Evolutionary conservation across 2,329 filamentous ascomycete species (phyloP).

Genomic region (Colletotrichum sidae): DNA sequence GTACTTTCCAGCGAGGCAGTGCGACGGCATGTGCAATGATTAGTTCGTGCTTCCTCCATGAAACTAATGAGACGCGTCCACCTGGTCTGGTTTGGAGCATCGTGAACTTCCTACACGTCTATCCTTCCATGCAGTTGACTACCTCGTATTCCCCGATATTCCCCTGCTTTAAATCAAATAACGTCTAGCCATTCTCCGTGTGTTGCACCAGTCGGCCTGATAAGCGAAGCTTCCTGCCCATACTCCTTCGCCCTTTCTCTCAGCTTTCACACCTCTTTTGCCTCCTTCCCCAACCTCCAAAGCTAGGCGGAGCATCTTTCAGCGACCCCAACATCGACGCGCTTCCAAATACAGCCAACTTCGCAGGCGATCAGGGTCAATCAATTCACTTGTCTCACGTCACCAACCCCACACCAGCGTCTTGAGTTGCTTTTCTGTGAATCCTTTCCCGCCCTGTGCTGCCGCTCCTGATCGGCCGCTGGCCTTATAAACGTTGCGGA

Average conservation of each 20-base stretch:
- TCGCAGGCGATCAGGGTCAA: constrained; percentile 26
- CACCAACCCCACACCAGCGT: constrained; percentile 26
- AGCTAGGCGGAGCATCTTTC: constrained; percentile 18
- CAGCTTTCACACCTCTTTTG: neutral
- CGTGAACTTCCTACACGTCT: constrained; percentile 15
- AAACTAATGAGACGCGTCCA: constrained; percentile 29
- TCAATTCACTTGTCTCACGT: constrained; percentile 25
- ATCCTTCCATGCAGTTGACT: constrained; percentile 5
- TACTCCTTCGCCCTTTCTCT: neutral
- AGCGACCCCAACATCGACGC: constrained; percentile 9
- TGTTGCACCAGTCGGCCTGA: constrained; percentile 1
- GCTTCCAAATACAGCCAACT: constrained; percentile 17
- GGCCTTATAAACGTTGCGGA: neutral
- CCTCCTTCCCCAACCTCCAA: constrained; percentile 10
- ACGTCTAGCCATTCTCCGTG: neutral
- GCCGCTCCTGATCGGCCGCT: constrained; percentile 11
- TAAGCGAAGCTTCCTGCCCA: constrained; percentile 14
- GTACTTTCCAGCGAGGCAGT: constrained; percentile 34
- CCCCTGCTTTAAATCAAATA: neutral
- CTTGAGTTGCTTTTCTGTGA: constrained; percentile 17
- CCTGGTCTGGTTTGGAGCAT: constrained; percentile 10
- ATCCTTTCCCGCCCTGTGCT: constrained; percentile 1
- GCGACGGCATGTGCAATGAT: constrained; percentile 10
- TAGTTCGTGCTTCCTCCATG: constrained; percentile 6
- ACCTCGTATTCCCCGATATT: constrained; percentile 2